Conservation (phyloP, 2,329 filamentous ascomycete genomes). For the Botrytis tulipae region DNA sequence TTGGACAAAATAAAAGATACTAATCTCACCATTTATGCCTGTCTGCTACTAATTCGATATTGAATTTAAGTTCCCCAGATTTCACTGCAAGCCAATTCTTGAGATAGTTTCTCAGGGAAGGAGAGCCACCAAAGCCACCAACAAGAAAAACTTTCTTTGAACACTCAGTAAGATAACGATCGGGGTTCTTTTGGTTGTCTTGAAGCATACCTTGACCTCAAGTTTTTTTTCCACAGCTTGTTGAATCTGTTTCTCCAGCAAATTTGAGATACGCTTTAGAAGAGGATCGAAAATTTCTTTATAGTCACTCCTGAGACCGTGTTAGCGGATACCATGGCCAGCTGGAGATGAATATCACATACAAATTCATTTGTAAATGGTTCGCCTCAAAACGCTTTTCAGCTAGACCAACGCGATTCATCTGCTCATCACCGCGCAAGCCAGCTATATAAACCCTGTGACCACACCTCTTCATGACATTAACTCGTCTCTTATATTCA, state of each 20-base stretch:
- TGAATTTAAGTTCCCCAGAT: background rate
- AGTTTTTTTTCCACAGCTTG: slow-evolving; percentile 18
- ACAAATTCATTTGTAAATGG: slow-evolving; percentile 23
- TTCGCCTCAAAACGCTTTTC: slow-evolving; percentile 25
- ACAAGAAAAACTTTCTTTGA: slow-evolving; percentile 31
- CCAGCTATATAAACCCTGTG: slow-evolving; percentile 22
- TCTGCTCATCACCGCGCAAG: slow-evolving; percentile 20
- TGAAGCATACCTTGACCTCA: slow-evolving; percentile 20
- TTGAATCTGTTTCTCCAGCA: slow-evolving; percentile 24
- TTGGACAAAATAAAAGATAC: background rate
- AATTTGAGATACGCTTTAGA: slow-evolving; percentile 14
- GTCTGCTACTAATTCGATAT: slow-evolving; percentile 20
- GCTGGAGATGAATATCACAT: background rate
- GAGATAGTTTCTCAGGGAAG: slow-evolving; percentile 26
- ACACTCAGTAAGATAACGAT: background rate
- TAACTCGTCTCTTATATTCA: slow-evolving; percentile 13
- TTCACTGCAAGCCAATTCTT: slow-evolving; percentile 15
- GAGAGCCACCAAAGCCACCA: slow-evolving; percentile 31
- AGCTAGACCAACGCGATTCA: slow-evolving; percentile 10
- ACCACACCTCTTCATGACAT: background rate
- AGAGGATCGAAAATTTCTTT: slow-evolving; percentile 26
- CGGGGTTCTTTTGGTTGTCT: background rate
- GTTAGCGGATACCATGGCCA: background rate
- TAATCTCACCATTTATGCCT: slow-evolving; percentile 18
- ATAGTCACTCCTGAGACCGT: slow-evolving; percentile 24